Evolutionary conservation across 768 basidiomycete species (phyloP), one percentile per base, ranked within the genome.

Genomic region (Podaxis sp.): DNA sequence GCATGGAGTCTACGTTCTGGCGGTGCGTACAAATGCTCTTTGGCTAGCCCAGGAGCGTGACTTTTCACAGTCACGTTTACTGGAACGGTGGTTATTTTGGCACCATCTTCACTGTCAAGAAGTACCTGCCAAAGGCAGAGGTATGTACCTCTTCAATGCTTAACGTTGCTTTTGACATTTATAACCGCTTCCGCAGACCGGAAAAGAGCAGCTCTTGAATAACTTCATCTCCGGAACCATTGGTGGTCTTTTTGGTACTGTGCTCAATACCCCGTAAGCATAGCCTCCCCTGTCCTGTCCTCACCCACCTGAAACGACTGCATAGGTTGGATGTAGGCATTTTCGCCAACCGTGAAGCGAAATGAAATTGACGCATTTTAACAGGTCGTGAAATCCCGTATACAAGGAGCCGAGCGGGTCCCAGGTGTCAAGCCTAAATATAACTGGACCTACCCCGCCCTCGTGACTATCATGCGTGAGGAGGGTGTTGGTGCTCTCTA

Each of bases 1-100:
- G 97, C 37, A 95, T 98, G 90, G 97, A 98, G 71, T 85, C 93
- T 11, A 98, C 96, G 1, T 96, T 98, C 77, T 98, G 96, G 96
- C 84, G 95, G 92, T 91, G 58, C 37, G 76, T 42, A 21, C 50
- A n/a, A 21, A 55, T 47, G n/a, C 50, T 44, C 50, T 37, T 18
- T 16, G 44, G n/a, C 13, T n/a, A n/a, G 59, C 32, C 67, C 28
- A 61, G 55, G 57, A 38, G 37, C 35, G 54, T 28, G 40, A 55
- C 54, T 51, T 7, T 21, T 48, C 42, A 46, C 50, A 91, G 90
- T 68, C 92, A 95, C 67, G 66, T 93, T 32, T 89, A 86, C 82
- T 95, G 91, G 92, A 93, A 98, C 68, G 96, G 93, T 36, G 96
- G 96, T 9, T 98, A 95, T 79, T 99, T 99, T 63, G 91, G 91